Percentiles rank a stretch among this genome's conserved stretches.
These are phyloP conservation scores for Coccomyxa subellipsoidea DNA, from an alignment of 163 green algal genomes.

Conservation along the genomic window DNA sequence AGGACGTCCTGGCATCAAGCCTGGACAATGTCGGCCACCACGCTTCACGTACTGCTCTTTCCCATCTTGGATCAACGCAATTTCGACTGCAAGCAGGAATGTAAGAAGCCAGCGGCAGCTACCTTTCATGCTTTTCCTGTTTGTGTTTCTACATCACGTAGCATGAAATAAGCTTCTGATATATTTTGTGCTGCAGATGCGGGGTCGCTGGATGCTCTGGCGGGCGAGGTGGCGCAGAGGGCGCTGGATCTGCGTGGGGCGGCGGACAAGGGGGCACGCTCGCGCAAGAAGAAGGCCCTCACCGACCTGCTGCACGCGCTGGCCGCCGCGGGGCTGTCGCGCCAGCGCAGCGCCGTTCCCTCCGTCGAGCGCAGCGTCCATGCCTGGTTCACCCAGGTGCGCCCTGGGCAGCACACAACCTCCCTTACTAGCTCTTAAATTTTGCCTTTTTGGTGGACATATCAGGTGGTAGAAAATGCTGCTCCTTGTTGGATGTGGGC, in stretches of 20 bases:
- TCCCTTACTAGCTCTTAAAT: background rate
- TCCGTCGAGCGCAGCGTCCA: slow-evolving; percentile 46
- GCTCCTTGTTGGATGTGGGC: no score
- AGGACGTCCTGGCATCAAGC: background rate
- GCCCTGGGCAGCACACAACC: no score
- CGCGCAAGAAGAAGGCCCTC: slow-evolving; percentile 91
- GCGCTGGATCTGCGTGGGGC: slow-evolving; percentile 54
- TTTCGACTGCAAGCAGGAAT: no score
- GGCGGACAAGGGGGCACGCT: slow-evolving; percentile 56
- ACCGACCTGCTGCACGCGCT: slow-evolving; percentile 70
- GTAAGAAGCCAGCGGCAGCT: no score
- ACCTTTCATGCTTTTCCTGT: no score
- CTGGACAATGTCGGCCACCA: background rate
- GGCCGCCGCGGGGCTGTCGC: slow-evolving; percentile 56
- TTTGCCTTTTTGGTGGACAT: no score
- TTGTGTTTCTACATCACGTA: no score
- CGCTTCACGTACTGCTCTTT: no score
- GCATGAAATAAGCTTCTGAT: no score
- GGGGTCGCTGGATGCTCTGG: slow-evolving; percentile 46
- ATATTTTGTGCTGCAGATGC: background rate
- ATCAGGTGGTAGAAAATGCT: no score
- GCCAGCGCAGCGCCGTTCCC: slow-evolving; percentile 44
- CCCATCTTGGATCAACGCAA: no score
- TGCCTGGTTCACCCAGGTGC: slow-evolving; percentile 64
- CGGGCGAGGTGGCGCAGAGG: slow-evolving; percentile 44